A percentile compares a stretch with the other conserved stretches of the same genome.
Conservation (phyloP, 495 filamentous ascomycete genomes). For the Mytilinidion resinicola region DNA sequence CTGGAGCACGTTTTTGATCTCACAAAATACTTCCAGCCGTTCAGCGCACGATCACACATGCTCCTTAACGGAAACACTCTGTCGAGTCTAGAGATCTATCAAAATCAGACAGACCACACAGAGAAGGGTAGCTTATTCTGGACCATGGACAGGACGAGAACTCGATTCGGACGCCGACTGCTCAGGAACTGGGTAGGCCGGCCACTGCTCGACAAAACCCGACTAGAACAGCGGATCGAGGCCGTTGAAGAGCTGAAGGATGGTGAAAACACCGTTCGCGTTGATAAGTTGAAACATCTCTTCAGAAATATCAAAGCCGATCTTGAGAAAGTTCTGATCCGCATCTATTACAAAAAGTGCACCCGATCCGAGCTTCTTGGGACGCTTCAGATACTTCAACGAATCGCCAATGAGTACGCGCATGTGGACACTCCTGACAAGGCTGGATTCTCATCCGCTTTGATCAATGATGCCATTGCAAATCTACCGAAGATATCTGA, state of each 20-base stretch:
- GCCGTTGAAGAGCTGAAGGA: constrained; percentile 87
- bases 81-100: constrained; percentile 90
- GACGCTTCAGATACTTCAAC: constrained; percentile 77
- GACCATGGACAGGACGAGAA: constrained; percentile 89
- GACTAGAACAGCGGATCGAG: constrained; percentile 73
- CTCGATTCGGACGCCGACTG: constrained; percentile 80
- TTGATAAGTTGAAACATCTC: constrained; percentile 66
- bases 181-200: constrained; percentile 94
- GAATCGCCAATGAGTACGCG: constrained; percentile 66
- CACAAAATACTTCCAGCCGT: constrained; percentile 96
- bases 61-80: constrained; percentile 92
- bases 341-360: constrained; percentile 86
- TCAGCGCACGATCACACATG: constrained; percentile 93
- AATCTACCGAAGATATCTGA: constrained; percentile 69
- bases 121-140: constrained; percentile 90
- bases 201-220: constrained; percentile 71
- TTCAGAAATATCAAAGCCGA: constrained; percentile 69
- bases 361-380: constrained; percentile 82
- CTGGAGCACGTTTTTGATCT: constrained; percentile 94
- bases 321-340: constrained; percentile 83
- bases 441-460: constrained; percentile 64
- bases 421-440: constrained; percentile 58
- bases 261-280: constrained; percentile 53
- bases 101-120: constrained; percentile 84
- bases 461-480: constrained; percentile 67